phyloP scores from a whole-genome alignment of 2,329 filamentous ascomycete genomes.

The Fusarium dlaminii region DNA sequence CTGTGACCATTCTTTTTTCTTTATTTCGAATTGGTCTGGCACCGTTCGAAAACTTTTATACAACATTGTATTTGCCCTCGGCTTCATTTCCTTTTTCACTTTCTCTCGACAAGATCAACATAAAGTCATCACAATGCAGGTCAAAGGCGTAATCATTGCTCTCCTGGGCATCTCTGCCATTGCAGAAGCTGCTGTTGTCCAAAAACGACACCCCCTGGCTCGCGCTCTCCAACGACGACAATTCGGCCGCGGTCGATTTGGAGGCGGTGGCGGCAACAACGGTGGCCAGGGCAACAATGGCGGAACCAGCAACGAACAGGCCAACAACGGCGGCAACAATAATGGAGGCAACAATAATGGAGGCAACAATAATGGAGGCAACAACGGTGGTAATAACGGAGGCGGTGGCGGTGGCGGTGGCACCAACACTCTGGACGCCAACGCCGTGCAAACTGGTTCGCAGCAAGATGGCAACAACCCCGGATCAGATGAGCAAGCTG shows the following conservation, averaged over 20 bases:
- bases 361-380: constrained; percentile 35
- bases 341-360: constrained; percentile 29
- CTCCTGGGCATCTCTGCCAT: constrained; percentile 59
- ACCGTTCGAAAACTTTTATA: constrained; percentile 48
- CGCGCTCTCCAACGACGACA: constrained; percentile 55
- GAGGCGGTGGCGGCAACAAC: constrained; percentile 38
- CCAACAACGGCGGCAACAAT: constrained; percentile 16
- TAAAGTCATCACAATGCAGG: constrained; percentile 57
- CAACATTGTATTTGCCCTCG: constrained; percentile 17
- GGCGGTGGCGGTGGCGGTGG: constrained; percentile 21
- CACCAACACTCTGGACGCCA: constrained; percentile 49
- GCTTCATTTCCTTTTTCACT: constrained; percentile 16
- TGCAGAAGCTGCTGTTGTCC: constrained; percentile 57
- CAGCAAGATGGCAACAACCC: constrained; percentile 58
- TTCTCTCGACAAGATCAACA: constrained; percentile 34
- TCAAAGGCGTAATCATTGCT: constrained; percentile 60
- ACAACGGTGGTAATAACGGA: constrained; percentile 41
- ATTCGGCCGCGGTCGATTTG: constrained; percentile 41
- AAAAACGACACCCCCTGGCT: constrained; percentile 50
- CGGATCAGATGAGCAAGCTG: constrained; percentile 57
- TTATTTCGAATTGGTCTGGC: constrained; percentile 58
- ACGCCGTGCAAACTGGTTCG: constrained; percentile 62
- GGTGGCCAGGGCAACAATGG: constrained; percentile 36
- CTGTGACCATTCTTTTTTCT: constrained; percentile 58
- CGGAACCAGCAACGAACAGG: constrained; percentile 36